These are phyloP conservation scores for Acanthamoeba culbertsoni DNA, from an alignment of 208 protist species.

Conservation along the genomic window DNA sequence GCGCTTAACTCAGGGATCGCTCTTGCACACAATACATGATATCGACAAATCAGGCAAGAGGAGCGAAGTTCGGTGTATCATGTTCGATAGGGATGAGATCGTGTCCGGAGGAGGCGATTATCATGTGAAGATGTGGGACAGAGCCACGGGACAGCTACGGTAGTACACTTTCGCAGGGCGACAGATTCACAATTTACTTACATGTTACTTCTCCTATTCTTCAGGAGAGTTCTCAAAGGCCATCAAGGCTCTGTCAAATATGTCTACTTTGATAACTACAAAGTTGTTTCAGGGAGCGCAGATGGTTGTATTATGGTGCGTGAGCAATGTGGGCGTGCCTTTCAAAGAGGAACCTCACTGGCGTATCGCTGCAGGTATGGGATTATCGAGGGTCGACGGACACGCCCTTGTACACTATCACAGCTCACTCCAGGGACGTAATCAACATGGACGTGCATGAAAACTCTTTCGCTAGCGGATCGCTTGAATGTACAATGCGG, in stretches of 20 bases:
- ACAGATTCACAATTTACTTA: neutral
- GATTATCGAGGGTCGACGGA: neutral
- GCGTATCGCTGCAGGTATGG: neutral
- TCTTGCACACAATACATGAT: neutral
- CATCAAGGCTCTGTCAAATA: conserved; percentile 50
- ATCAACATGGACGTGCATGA: conserved; percentile 66
- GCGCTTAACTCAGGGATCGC: conserved; percentile 11
- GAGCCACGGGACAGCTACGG: neutral
- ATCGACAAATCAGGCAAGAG: neutral
- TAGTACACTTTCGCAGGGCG: neutral
- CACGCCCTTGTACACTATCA: conserved; percentile 2
- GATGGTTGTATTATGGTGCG: neutral
- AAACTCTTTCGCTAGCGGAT: conserved; percentile 5
- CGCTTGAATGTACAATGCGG: conserved; percentile 1
- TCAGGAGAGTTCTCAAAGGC: neutral
- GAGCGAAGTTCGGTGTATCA: neutral
- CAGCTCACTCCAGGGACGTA: conserved; percentile 27
- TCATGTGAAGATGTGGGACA: conserved; percentile 20
- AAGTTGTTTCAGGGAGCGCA: neutral
- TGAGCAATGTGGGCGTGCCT: neutral
- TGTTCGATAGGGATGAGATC: neutral
- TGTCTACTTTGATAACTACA: conserved; percentile 49
- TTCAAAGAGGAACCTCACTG: neutral
- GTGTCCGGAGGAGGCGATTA: conserved; percentile 22
- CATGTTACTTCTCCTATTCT: neutral